phyloP scores from a whole-genome alignment of 2,329 filamentous ascomycete species.

The Pseudopyricularia cyperi region DNA sequence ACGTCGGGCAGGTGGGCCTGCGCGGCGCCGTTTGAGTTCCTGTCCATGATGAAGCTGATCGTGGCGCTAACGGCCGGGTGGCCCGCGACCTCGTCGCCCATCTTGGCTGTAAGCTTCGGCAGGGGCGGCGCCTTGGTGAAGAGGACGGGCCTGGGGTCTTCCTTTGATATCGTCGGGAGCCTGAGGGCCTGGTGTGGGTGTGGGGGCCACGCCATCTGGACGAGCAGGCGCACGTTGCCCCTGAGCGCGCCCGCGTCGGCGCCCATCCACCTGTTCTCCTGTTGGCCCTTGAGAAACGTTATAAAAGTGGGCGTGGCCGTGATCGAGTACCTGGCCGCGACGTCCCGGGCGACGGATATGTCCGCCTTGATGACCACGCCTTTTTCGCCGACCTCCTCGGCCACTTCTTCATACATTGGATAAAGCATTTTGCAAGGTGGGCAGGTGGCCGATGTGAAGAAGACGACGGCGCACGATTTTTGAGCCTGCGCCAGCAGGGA shows the following conservation, averaged over 20 bases:
- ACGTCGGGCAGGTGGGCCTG: conserved; percentile 63
- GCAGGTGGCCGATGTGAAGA: conserved; percentile 86
- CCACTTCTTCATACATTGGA: conserved; percentile 68
- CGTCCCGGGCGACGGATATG: conserved; percentile 50
- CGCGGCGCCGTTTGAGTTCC: conserved; percentile 41
- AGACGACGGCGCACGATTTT: conserved; percentile 64
- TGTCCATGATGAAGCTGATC: conserved; percentile 56
- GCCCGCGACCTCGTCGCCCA: conserved; percentile 42
- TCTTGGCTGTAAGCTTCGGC: conserved; percentile 67
- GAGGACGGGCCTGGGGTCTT: conserved; percentile 51
- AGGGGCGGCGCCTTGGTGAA: conserved; percentile 74
- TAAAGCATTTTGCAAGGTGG: conserved; percentile 75
- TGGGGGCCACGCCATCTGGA: conserved; percentile 60
- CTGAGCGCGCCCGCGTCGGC: conserved; percentile 56
- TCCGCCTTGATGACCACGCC: conserved; percentile 74
- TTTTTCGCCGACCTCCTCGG: conserved; percentile 55
- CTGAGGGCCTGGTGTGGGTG: conserved; percentile 64
- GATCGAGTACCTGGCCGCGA: conserved; percentile 53
- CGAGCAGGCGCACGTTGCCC: conserved; percentile 58
- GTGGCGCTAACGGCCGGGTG: conserved; percentile 50
- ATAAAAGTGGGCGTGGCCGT: conserved; percentile 79
- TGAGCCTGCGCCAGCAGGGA: conserved; percentile 44
- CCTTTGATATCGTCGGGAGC: conserved; percentile 55
- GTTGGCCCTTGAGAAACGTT: conserved; percentile 63
- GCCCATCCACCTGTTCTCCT: conserved; percentile 71